Percentiles rank a stretch among this genome's conserved stretches.
Conservation (phyloP, 176 grass and related monocot species). For the Phoenix dactylifera region DNA sequence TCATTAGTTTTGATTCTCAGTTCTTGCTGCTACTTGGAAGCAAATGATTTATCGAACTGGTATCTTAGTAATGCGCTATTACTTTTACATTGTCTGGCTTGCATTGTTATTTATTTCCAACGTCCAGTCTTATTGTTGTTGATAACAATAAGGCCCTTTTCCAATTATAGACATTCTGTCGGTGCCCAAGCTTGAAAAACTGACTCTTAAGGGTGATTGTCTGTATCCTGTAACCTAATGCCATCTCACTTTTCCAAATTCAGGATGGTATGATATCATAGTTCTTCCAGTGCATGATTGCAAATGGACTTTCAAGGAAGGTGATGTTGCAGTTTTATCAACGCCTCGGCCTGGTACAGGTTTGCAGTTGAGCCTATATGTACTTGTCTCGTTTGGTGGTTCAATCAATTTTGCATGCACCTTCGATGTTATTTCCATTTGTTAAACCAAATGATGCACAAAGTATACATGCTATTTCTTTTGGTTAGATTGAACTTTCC, state of each 20-base stretch:
- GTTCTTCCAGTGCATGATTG: constrained; percentile 67
- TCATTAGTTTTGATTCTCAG: constrained; percentile 3
- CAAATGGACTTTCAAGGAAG: constrained; percentile 99
- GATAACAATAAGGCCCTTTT: not conserved
- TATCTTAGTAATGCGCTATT: not conserved
- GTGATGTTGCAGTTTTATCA: constrained; percentile 85
- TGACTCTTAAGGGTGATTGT: not conserved
- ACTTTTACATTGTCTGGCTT: not conserved
- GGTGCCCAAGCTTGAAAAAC: too few species aligned
- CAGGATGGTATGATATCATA: constrained; percentile 95
- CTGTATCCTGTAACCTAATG: not conserved
- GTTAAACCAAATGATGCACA: too few species aligned
- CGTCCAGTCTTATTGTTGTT: too few species aligned
- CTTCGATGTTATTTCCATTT: too few species aligned
- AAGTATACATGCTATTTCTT: too few species aligned
- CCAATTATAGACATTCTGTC: not conserved
- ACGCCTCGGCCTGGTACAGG: constrained; percentile 74
- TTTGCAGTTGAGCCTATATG: constrained; percentile 5
- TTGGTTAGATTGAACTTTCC: too few species aligned
- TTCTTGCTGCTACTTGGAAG: not conserved
- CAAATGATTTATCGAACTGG: not conserved
- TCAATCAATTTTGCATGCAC: too few species aligned
- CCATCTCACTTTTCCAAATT: constrained; percentile 21
- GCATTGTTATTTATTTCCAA: not conserved
- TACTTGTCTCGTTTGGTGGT: not conserved